Base-by-base conservation (phyloP, 352 stramenopile species). In the Globisporangium radiosum region DNA sequence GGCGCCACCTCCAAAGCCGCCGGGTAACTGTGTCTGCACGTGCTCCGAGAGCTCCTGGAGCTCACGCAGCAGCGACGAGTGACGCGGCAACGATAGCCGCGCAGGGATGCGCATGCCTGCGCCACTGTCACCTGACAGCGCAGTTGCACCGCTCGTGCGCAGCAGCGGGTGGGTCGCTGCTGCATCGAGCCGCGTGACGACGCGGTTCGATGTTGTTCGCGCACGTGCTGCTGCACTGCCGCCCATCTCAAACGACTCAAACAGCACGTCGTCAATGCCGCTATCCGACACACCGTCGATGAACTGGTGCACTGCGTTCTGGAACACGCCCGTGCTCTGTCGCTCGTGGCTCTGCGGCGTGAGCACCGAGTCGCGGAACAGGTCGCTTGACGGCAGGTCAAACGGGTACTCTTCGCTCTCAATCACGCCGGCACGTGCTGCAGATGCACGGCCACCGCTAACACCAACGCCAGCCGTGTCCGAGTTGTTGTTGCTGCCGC, bases 31-130 rank as follows among this genome's bases (percentile, higher is more conserved):
- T 33, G 64, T 88, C 56, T 92, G 83, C 37, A 90, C 83, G 54
- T 92, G 83, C 9, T 89, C 78, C 0, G 81, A 87, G 47, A 90
- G 52, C 47, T 88, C 83, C 61, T 90, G 78, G 7, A 92, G 64
- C 55, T 92, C 83, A 14, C 78, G 78, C 54, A 92, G 70, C 25
- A 92, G 69, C 5, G 82, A 86, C 1, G 82, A 87, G 56, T 88
- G 81, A 8, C 81, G 77, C 42, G 83, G 75, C 5, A 92, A 53
- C 0, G 77, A 70, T 42, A 84, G 47, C 7, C 79, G 72, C 50
- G 81, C 76, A 5, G 70, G 68, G 10, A 63, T 52, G 44, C 71
- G 73, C 37, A 72, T 56, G 6, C 56, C 64, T 25, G 43, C 48
- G 4, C 59, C 45, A 4, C 33, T 52, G 36, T 66, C 69, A 2